Evolutionary conservation across 164 flowering plant species (phyloP), one percentile per base, ranked within the genome.

Genomic region (Berberis vulgaris): DNA sequence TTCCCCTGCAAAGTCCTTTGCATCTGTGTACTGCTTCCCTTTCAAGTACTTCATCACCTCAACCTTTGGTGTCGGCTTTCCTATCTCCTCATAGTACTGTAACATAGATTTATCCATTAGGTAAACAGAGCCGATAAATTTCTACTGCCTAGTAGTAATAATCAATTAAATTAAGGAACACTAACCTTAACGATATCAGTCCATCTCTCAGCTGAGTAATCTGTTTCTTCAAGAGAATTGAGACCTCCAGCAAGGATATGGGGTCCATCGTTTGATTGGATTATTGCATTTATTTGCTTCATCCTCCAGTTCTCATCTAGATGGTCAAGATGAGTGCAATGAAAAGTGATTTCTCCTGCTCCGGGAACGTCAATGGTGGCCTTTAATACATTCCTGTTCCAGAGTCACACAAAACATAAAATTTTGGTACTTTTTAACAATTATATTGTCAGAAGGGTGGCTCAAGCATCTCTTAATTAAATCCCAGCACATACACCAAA

Each of bases 291-390:
- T 13, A 94, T 83, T 74, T 94, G 99, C 70, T 91, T 94, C 97
- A 94, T 89, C 67, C 99, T 67, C 99, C 99, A 94, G 47, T 76
- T 84, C 74, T 94, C 99, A 55, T 91, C 93, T 1, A 94, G 78
- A 73, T 94, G 96, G 69, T 94, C 99, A 45, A 94, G 89, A 41
- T 77, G 96, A 50, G 99, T 94, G 77, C 97, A 91, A 49, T 83
- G 74, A 77, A 89, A 81, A 65, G 89, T 80, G 43, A 94, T 64
- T 70, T 91, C 99, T 55, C 99, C 99, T 1, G 61, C 61, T 4
- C 74, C 67, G 1, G 97, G 96, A 12, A 94, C 88, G 65, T 91
- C 96, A 2, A 94, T 77, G 2, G 96, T 91, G 6, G 81, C 91
- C 77, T 86, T 91, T 47, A 94, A 75, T 43, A 90, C 92, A 69